phyloP scores from a whole-genome alignment of 2,329 filamentous ascomycete species.

The Blastomyces gilchristii region DNA sequence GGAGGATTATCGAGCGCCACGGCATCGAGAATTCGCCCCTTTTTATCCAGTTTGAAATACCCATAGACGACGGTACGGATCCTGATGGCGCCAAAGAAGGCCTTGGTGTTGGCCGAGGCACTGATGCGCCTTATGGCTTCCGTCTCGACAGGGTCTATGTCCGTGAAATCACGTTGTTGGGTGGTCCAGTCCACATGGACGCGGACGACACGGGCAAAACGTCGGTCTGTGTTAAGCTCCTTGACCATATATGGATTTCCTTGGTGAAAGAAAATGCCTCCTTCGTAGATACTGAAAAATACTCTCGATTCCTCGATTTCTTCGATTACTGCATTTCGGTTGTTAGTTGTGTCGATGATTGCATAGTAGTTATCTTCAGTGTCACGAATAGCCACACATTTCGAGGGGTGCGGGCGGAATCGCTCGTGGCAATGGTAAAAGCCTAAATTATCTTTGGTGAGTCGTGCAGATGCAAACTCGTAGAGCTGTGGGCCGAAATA shows the following conservation, averaged over 20 bases:
- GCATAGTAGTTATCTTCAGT: slow-evolving; percentile 89
- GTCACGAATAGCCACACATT: slow-evolving; percentile 77
- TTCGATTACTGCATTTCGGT: slow-evolving; percentile 69
- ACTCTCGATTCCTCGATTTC: slow-evolving; percentile 94
- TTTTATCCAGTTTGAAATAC: slow-evolving; percentile 93
- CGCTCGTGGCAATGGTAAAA: slow-evolving; percentile 86
- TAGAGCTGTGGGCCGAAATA: slow-evolving; percentile 72
- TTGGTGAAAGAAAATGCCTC: slow-evolving; percentile 93
- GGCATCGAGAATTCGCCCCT: slow-evolving; percentile 75
- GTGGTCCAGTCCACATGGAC: slow-evolving; percentile 95
- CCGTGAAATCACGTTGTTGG: slow-evolving; percentile 81
- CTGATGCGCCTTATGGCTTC: slow-evolving; percentile 70
- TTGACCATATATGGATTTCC: slow-evolving; percentile 87
- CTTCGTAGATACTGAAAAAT: slow-evolving; percentile 92
- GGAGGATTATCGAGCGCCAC: slow-evolving; percentile 89
- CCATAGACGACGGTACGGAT: slow-evolving; percentile 86
- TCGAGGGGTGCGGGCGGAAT: slow-evolving; percentile 75
- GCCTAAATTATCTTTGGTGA: slow-evolving; percentile 62
- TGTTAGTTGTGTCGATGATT: slow-evolving; percentile 73
- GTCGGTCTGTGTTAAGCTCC: slow-evolving; percentile 70
- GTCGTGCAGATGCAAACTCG: slow-evolving; percentile 60
- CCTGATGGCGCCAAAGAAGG: slow-evolving; percentile 77
- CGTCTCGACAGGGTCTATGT: slow-evolving; percentile 86
- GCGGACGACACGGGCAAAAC: slow-evolving; percentile 75
- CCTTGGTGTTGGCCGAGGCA: slow-evolving; percentile 49